A percentile compares a stretch with the other conserved stretches of the same genome.
Conservation (phyloP, 2,329 filamentous ascomycete species). For the Ascocoryne sarcoides region DNA sequence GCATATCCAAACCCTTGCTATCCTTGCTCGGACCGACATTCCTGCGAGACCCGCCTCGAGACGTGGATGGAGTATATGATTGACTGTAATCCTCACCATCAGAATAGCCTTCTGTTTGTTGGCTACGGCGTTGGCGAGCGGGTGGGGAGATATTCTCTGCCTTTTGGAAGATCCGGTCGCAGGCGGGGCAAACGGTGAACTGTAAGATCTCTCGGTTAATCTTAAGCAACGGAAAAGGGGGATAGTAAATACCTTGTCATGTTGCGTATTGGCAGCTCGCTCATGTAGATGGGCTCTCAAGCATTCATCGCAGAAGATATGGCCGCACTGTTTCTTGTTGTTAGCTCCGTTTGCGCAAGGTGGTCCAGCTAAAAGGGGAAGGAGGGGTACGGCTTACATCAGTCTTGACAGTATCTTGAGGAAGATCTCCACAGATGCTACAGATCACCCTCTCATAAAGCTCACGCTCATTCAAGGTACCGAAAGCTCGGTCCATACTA, state of each 20-base stretch:
- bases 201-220: too few relatives aligned
- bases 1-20: slow-evolving; percentile 18
- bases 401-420: slow-evolving; percentile 35
- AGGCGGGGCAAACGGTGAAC: slow-evolving; percentile 18
- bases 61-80: neutral
- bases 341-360: too few relatives aligned
- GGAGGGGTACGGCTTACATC: too few relatives aligned
- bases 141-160: neutral
- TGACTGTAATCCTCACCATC: slow-evolving; percentile 9
- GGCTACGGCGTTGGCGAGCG: neutral
- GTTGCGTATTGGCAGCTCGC: slow-evolving; percentile 20
- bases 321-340: slow-evolving; percentile 37
- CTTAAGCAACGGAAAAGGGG: too few relatives aligned
- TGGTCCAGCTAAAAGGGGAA: too few relatives aligned
- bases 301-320: slow-evolving; percentile 47
- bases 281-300: slow-evolving; percentile 28
- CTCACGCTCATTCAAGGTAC: slow-evolving; percentile 25
- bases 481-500: slow-evolving; percentile 26
- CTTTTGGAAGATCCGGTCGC: slow-evolving; percentile 12
- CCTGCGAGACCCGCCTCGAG: neutral
- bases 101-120: neutral
- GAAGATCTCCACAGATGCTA: slow-evolving; percentile 33
- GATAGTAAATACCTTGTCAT: slow-evolving; percentile 2
- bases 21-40: slow-evolving; percentile 4
- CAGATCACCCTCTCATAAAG: slow-evolving; percentile 32